phyloP scores from a whole-genome alignment of 495 filamentous ascomycete species.

The Lasiosphaeria miniovina region DNA sequence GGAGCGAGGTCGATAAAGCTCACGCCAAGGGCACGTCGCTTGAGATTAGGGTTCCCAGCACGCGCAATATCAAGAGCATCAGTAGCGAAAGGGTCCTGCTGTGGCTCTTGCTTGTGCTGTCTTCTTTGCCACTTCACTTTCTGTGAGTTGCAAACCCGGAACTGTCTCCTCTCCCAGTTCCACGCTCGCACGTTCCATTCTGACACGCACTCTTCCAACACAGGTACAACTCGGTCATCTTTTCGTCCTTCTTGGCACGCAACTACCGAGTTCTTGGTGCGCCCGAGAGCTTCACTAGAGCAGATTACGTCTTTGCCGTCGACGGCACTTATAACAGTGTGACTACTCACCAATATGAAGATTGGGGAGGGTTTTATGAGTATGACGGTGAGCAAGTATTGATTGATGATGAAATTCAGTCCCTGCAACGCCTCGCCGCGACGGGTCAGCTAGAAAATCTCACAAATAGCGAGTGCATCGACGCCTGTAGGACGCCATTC shows the following conservation, averaged over 20 bases:
- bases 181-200: neutral
- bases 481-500: conserved; percentile 31
- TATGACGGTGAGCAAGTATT: too few relatives aligned
- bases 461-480: conserved; percentile 31
- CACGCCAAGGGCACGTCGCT: neutral
- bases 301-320: neutral
- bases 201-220: neutral
- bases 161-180: too few relatives aligned
- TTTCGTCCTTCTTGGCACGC: neutral
- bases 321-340: too few relatives aligned
- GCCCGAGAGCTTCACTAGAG: neutral
- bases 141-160: neutral
- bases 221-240: neutral
- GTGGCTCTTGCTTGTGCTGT: neutral
- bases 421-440: neutral
- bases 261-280: neutral
- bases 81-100: neutral
- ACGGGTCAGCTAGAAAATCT: conserved; percentile 20
- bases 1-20: neutral
- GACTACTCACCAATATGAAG: too few relatives aligned
- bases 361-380: too few relatives aligned
- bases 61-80: neutral
- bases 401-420: too few relatives aligned
- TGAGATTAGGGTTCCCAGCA: neutral
- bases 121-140: neutral